Conservation (phyloP, 306 rosid species). For the Acacia melanoxylon region DNA sequence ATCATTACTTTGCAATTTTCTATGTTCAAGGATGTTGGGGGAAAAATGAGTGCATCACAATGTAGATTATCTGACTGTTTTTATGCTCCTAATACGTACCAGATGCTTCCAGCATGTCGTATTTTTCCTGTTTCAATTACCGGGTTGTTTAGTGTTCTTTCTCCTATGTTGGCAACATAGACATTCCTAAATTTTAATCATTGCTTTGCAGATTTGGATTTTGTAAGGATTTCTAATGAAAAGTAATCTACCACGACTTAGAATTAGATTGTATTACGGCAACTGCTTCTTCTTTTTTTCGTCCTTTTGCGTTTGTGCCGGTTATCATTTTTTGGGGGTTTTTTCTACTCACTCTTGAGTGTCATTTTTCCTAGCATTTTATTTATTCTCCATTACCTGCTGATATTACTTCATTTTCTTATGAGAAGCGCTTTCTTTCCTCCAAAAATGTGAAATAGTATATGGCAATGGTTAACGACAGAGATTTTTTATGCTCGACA, state of each 20-base stretch:
- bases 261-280: background rate
- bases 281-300: background rate
- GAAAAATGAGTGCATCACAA: background rate
- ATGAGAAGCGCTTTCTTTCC: background rate
- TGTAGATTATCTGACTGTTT: background rate
- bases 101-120: background rate
- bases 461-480: background rate
- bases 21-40: background rate
- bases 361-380: background rate
- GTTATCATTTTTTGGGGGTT: background rate
- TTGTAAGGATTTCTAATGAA: background rate
- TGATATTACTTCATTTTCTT: background rate
- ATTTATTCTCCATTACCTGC: background rate
- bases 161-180: background rate
- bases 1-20: background rate
- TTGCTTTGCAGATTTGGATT: background rate
- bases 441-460: too few relatives aligned
- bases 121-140: background rate
- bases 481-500: background rate
- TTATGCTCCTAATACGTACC: background rate
- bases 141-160: background rate
- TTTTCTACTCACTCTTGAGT: background rate
- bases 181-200: background rate
- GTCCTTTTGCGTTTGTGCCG: background rate
- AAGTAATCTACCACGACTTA: background rate